phyloP scores from a whole-genome alignment of 2,329 filamentous ascomycete genomes.

The Diaporthe humulicola region DNA sequence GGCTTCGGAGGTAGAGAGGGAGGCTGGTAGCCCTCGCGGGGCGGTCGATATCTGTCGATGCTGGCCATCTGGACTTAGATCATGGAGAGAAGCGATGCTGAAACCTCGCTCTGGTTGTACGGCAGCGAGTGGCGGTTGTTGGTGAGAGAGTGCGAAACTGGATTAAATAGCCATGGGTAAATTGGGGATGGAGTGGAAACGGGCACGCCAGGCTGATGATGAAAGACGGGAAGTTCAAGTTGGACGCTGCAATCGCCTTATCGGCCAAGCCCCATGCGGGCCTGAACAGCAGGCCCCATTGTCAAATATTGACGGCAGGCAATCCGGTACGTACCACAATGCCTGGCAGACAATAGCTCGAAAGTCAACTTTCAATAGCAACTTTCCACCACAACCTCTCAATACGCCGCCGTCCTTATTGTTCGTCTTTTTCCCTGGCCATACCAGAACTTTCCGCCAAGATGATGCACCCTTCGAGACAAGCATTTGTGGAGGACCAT shows the following conservation, averaged over 20 bases:
- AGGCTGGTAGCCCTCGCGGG: conserved; percentile 70
- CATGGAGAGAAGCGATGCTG: conserved; percentile 38
- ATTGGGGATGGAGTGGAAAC: conserved; percentile 29
- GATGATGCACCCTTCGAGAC: conserved; percentile 88
- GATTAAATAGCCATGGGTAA: conserved; percentile 16
- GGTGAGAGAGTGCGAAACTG: conserved; percentile 8
- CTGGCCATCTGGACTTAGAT: conserved; percentile 63
- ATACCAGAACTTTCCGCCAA: conserved; percentile 43
- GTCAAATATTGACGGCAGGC: conserved; percentile 2
- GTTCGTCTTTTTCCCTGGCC: background rate
- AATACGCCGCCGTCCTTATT: background rate
- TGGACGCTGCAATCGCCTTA: conserved; percentile 31
- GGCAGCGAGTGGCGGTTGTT: background rate
- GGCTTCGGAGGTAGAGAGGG: conserved; percentile 57
- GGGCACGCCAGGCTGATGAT: conserved; percentile 16
- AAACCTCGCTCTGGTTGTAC: conserved; percentile 3
- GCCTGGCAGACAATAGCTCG: conserved; percentile 20
- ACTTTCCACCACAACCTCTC: background rate
- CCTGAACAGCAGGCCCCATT: background rate
- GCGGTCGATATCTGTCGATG: conserved; percentile 70
- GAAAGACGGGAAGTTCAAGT: conserved; percentile 27
- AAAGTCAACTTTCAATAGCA: conserved; percentile 19
- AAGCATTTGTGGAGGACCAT: conserved; percentile 93
- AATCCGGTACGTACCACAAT: background rate
- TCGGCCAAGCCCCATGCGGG: conserved; percentile 10